Percentiles rank a stretch among this genome's conserved stretches.
Evolutionary conservation across 495 filamentous ascomycete species (phyloP).

Genomic region (Oidiodendron maius): DNA sequence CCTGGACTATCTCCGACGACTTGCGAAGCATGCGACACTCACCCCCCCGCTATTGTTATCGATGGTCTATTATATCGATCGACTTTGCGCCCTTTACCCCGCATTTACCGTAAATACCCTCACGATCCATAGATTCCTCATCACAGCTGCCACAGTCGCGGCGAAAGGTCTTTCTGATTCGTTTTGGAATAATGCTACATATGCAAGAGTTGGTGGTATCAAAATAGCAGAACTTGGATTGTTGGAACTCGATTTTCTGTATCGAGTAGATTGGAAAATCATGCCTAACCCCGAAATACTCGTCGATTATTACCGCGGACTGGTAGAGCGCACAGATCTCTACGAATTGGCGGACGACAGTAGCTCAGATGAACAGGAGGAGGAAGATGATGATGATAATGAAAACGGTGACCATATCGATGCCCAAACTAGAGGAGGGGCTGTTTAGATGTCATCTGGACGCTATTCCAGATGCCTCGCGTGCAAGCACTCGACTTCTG

Average conservation of each 20-base stretch:
- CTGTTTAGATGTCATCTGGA: no score
- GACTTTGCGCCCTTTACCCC: constrained; percentile 81
- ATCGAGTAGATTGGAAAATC: constrained; percentile 90
- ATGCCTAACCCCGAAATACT: constrained; percentile 90
- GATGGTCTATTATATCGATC: constrained; percentile 99
- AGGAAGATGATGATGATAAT: constrained; percentile 9
- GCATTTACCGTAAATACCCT: constrained; percentile 91
- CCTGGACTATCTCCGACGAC: constrained; percentile 80
- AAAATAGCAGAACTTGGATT: constrained; percentile 81
- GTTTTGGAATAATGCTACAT: constrained; percentile 96
- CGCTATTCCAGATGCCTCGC: no score
- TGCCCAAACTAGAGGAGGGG: no score
- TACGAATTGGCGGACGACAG: constrained; percentile 36
- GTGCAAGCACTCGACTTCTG: no score
- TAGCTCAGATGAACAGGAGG: neutral
- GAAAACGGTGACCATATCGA: constrained; percentile 3
- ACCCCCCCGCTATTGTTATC: constrained; percentile 90
- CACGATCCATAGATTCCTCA: constrained; percentile 95
- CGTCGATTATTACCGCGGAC: constrained; percentile 83
- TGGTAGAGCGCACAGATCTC: constrained; percentile 56
- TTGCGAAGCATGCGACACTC: constrained; percentile 93
- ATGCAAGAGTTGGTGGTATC: constrained; percentile 89
- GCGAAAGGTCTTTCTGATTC: constrained; percentile 93
- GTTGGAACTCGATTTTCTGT: constrained; percentile 88
- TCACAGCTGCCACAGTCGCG: constrained; percentile 90